Conservation (phyloP, 352 stramenopile species). For the Pythium aphanidermatum region DNA sequence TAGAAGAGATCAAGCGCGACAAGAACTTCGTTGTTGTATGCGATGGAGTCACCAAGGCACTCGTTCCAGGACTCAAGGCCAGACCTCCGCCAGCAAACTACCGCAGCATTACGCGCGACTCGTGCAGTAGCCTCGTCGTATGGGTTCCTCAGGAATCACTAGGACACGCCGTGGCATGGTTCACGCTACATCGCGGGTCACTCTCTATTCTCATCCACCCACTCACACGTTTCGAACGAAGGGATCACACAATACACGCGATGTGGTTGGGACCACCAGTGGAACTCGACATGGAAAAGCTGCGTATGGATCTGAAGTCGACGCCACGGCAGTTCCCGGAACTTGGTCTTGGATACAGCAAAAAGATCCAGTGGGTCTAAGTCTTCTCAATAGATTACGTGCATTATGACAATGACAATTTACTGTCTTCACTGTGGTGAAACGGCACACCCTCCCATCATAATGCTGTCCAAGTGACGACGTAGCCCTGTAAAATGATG, state of each 20-base stretch:
- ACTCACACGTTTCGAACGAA: constrained; percentile 46
- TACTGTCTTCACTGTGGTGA: no score
- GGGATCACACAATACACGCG: constrained; percentile 48
- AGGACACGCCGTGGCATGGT: constrained; percentile 48
- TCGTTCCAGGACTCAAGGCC: constrained; percentile 26
- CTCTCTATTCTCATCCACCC: constrained; percentile 62
- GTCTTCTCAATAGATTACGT: no score
- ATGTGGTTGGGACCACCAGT: constrained; percentile 46
- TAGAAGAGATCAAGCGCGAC: constrained; percentile 33
- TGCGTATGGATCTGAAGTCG: constrained; percentile 28
- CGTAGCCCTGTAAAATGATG: no score
- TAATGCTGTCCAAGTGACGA: no score
- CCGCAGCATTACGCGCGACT: constrained; percentile 47
- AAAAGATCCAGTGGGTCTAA: neutral
- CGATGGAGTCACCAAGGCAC: constrained; percentile 29
- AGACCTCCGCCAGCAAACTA: constrained; percentile 45
- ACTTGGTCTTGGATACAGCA: constrained; percentile 53
- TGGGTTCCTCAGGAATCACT: constrained; percentile 64
- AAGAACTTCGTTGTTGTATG: constrained; percentile 60
- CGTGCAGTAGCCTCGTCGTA: constrained; percentile 60
- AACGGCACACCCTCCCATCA: no score
- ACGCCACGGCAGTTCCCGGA: constrained; percentile 45
- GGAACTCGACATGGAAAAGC: constrained; percentile 30
- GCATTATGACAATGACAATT: no score
- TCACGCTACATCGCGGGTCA: constrained; percentile 52